phyloP scores from a whole-genome alignment of 192 early-diverging fungal genomes.

The Blastocladiella britannica region DNA sequence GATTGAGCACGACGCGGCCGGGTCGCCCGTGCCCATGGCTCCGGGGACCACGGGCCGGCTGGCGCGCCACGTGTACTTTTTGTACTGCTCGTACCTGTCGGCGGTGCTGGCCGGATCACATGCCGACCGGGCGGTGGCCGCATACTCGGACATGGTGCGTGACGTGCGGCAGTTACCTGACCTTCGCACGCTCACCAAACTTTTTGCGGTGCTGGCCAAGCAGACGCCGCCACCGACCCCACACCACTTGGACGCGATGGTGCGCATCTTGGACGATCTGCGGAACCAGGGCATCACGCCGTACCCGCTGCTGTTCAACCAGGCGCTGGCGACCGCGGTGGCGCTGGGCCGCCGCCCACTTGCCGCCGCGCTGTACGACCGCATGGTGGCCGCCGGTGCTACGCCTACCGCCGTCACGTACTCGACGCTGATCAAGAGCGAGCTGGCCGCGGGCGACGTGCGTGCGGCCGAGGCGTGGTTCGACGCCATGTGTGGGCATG shows the following conservation, averaged over 20 bases:
- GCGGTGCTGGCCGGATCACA: neutral
- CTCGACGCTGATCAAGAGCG: neutral
- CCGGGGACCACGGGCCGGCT: too few relatives aligned
- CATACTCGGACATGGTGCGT: neutral
- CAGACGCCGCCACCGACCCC: neutral
- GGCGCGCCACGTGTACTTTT: neutral
- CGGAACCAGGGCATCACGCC: neutral
- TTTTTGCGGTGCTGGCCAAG: neutral
- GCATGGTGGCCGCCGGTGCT: neutral
- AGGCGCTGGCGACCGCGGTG: neutral
- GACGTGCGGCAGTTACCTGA: neutral
- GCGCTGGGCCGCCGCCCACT: neutral
- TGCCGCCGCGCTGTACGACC: neutral
- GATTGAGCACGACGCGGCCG: neutral
- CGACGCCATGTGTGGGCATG: neutral
- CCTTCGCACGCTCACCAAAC: neutral
- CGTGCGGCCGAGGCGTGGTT: neutral
- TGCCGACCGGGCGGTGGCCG: neutral
- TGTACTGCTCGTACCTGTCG: neutral
- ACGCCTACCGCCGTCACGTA: neutral
- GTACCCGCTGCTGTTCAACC: neutral
- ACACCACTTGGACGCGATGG: neutral
- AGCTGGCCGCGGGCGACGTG: neutral
- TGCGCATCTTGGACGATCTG: neutral
- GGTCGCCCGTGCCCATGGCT: too few relatives aligned